These are phyloP conservation scores for Mortierella sp. DNA, from an alignment of 371 early-diverging fungal species.

Conservation along the genomic window DNA sequence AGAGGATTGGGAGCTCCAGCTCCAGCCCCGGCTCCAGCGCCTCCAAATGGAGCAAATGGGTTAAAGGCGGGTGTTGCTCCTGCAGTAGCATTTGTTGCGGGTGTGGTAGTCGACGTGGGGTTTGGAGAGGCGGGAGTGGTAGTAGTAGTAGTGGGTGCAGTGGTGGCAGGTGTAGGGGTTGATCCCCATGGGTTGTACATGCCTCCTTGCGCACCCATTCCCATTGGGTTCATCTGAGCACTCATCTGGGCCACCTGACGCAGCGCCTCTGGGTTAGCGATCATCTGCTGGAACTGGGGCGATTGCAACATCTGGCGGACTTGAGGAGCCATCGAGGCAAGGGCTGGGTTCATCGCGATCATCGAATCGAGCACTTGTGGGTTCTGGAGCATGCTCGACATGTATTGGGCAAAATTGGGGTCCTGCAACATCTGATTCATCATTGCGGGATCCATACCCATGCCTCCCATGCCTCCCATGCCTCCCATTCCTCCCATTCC, in stretches of 20 bases:
- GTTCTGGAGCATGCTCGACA: constrained; percentile 81
- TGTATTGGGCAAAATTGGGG: constrained; percentile 84
- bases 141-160: constrained; percentile 31
- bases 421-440: constrained; percentile 82
- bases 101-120: constrained; percentile 1
- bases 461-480: constrained; percentile 64
- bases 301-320: constrained; percentile 82
- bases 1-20: constrained; percentile 52
- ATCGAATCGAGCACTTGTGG: constrained; percentile 87
- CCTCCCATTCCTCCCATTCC: constrained; percentile 63
- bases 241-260: constrained; percentile 83
- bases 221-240: constrained; percentile 68
- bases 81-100: constrained; percentile 35
- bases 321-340: constrained; percentile 87
- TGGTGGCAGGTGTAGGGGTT: constrained; percentile 30
- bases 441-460: constrained; percentile 77
- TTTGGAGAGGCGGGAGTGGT: constrained; percentile 29
- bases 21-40: constrained; percentile 53
- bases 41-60: constrained; percentile 71
- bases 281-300: constrained; percentile 87
- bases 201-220: constrained; percentile 49
- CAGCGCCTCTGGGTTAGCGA: constrained; percentile 86
- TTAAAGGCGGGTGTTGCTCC: constrained; percentile 60
- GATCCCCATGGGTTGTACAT: constrained; percentile 58
- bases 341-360: constrained; percentile 83